These are phyloP conservation scores for Phytophthora colocasiae DNA, from an alignment of 352 stramenopile genomes.

Conservation along the genomic window DNA sequence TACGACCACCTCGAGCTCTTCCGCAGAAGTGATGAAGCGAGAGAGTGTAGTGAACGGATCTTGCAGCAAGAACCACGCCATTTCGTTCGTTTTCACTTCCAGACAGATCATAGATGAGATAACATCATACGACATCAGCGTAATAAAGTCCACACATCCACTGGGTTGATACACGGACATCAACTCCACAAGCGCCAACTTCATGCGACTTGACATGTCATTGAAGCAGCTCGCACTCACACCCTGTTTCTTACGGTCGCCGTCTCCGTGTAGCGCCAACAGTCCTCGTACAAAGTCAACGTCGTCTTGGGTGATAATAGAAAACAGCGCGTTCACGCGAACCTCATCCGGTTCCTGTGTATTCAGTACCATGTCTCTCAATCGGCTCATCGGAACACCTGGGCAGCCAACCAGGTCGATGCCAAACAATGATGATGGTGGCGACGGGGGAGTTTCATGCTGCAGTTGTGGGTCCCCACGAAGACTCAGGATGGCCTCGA, in stretches of 20 bases:
- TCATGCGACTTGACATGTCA: constrained; percentile 76
- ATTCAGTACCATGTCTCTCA: constrained; percentile 73
- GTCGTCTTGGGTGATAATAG: constrained; percentile 70
- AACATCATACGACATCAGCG: constrained; percentile 73
- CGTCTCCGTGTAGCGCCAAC: constrained; percentile 60
- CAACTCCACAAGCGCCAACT: constrained; percentile 73
- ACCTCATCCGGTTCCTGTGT: constrained; percentile 60
- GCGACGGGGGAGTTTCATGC: constrained; percentile 30
- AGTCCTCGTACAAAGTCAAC: constrained; percentile 72
- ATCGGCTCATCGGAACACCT: constrained; percentile 64
- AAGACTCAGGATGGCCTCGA: constrained; percentile 80
- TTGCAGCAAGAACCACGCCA: constrained; percentile 82
- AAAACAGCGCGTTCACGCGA: constrained; percentile 76
- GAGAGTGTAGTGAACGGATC: constrained; percentile 80
- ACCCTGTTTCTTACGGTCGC: constrained; percentile 73
- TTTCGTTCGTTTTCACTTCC: constrained; percentile 84
- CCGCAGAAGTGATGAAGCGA: constrained; percentile 63
- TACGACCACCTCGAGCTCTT: constrained; percentile 75
- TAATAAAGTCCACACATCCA: constrained; percentile 75
- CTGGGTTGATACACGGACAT: constrained; percentile 66
- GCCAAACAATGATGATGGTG: constrained; percentile 57
- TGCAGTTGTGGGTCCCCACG: constrained; percentile 50
- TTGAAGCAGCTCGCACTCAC: constrained; percentile 63
- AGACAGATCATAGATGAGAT: constrained; percentile 86
- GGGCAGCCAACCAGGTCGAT: constrained; percentile 57